phyloP scores from a whole-genome alignment of 441 rosid genomes.

The Daphne laureola region DNA sequence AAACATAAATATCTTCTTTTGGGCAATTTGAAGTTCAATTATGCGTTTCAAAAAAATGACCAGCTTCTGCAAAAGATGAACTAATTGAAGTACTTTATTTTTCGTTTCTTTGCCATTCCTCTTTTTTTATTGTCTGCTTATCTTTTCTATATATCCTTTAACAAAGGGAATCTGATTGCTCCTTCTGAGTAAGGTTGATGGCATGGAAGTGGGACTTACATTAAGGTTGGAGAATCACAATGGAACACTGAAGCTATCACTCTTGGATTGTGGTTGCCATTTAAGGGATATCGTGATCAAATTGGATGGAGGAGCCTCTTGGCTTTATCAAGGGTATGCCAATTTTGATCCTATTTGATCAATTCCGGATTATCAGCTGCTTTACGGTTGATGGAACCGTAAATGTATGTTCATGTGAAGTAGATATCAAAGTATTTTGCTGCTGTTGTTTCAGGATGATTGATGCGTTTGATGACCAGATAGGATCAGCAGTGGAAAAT shows the following conservation, averaged over 20 bases:
- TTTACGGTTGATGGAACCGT: too few relatives aligned
- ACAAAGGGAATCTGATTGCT: constrained; percentile 42
- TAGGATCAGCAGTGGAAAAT: constrained; percentile 69
- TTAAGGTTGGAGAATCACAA: constrained; percentile 53
- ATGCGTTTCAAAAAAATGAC: background rate
- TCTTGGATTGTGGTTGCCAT: constrained; percentile 69
- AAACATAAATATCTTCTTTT: background rate
- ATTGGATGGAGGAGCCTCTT: constrained; percentile 89
- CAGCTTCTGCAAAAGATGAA: background rate
- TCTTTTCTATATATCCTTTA: constrained; percentile 22
- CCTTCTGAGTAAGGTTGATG: constrained; percentile 78
- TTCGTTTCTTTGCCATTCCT: constrained; percentile 1
- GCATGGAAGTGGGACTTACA: constrained; percentile 88
- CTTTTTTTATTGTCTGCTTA: constrained; percentile 18
- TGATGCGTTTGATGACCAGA: constrained; percentile 74
- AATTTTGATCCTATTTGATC: background rate
- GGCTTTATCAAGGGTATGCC: constrained; percentile 96
- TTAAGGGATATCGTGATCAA: constrained; percentile 58
- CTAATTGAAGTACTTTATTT: background rate
- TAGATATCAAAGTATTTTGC: background rate
- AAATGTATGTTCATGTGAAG: too few relatives aligned
- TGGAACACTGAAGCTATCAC: constrained; percentile 68
- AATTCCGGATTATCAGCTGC: background rate
- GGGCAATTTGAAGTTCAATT: background rate
- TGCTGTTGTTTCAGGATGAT: constrained; percentile 46